Base-by-base conservation (phyloP, 495 filamentous ascomycete species). In the Aspergillus olivimuriae region DNA sequence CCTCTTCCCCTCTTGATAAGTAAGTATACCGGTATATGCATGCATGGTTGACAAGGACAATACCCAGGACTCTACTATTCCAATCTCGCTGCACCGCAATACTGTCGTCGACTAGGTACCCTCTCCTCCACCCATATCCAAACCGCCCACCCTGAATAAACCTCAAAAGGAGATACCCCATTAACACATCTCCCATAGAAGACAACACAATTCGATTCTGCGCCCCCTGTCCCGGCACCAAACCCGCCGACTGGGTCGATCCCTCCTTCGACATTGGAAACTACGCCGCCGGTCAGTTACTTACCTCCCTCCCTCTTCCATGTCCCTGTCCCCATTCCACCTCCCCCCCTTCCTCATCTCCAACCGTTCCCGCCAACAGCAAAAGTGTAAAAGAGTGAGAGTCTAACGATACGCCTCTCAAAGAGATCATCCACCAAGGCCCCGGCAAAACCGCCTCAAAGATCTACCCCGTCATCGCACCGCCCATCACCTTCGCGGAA, bases 161-260 rank as follows among this genome's bases (percentile, higher is more conserved):
- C n/a, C n/a, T n/a, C n/a, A n/a, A n/a, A n/a, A n/a, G n/a, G n/a
- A n/a, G n/a, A n/a, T n/a, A n/a, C n/a, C n/a, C n/a, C n/a, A n/a
- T n/a, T n/a, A n/a, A n/a, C n/a, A n/a, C n/a, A n/a, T n/a, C n/a
- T n/a, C n/a, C n/a, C n/a, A 14, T 40, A 54, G 51, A 39, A 21
- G 45, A 57, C 17, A 47, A 47, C 9, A 34, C 44, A 2, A 48
- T 57, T 4, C 50, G 46, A 12, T 53, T 57, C 30, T 44, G 44
- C 26, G 31, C 42, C 1, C 55, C 55, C 14, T 38, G 47, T 23
- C 41, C 47, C 2, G 23, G 41, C 4, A 20, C 26, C 34, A 41
- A 48, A 33, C 18, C 47, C 4, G 55, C 42, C 12, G 23, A 57
- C 10, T 57, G 55, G 55, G 32, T 41, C 0, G 55, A 57, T 44